Conservation (phyloP, 441 rosid genomes). For the Macaranga tanarius region DNA sequence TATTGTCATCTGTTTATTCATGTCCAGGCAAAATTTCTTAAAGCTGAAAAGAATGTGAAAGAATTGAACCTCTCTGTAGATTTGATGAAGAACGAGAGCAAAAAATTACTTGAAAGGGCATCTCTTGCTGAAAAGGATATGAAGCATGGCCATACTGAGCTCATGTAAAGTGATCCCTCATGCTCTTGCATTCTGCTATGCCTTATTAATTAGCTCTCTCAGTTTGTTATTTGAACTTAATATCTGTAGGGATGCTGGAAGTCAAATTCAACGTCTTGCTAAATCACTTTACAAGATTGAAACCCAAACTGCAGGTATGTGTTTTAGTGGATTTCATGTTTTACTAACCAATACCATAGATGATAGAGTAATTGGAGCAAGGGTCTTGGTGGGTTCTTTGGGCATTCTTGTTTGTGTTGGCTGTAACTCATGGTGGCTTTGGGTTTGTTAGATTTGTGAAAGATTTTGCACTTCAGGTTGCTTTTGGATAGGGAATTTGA, state of each 20-base stretch:
- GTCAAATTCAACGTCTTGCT: slow-evolving; percentile 55
- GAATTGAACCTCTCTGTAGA: slow-evolving; percentile 71
- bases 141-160: slow-evolving; percentile 68
- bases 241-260: slow-evolving; percentile 66
- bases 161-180: slow-evolving; percentile 44
- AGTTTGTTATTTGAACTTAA: slow-evolving; percentile 19
- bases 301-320: slow-evolving; percentile 67
- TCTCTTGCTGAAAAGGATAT: slow-evolving; percentile 81
- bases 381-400: neutral
- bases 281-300: slow-evolving; percentile 77
- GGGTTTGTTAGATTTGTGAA: neutral
- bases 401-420: neutral
- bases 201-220: neutral
- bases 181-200: slow-evolving; percentile 18
- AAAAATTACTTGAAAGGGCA: slow-evolving; percentile 79
- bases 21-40: slow-evolving; percentile 64
- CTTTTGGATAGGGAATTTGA: neutral
- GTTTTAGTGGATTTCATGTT: slow-evolving; percentile 10
- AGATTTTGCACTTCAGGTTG: neutral
- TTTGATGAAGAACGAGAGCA: slow-evolving; percentile 79
- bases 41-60: slow-evolving; percentile 76
- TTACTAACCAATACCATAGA: neutral
- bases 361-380: neutral
- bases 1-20: slow-evolving; percentile 3
- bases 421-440: neutral